Evolutionary conservation across 148 eudicot species (phyloP), one percentile per base, ranked within the genome.

Genomic region (Dysphania ambrosioides): DNA sequence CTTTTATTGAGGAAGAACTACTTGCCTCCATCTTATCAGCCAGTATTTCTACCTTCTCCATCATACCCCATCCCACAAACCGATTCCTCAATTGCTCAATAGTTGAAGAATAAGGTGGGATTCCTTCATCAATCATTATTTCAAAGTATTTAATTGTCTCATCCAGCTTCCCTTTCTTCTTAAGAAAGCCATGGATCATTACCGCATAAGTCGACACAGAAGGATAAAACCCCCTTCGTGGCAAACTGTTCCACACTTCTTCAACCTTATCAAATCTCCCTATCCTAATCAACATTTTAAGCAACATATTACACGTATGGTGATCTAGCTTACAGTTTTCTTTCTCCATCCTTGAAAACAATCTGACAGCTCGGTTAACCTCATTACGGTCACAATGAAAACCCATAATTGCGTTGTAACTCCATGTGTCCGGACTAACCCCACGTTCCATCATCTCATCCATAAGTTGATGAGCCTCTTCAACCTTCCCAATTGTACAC

Each of bases 41-140:
- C 74, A 89, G 78, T 56, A 83, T 79, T 18, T 82, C 86, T 38
- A 72, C 77, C 56, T 70, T 75, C 44, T 82, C 88, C 44, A 87
- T 55, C 61, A 84, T 70, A 2, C 89, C 97, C 41, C 79, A 76
- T 42, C 92, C 90, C 29, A 88, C 49, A 2, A 92, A 83, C 66
- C 86, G 84, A 38, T 90, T 90, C 80, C 91, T 90, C 84, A 90
- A 81, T 72, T 81, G 5, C 47, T 85, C 93, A 59, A 87, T 82
- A 8, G 97, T 92, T 8, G 86, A 74, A 67, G 78, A 21, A 62
- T 86, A 90, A 18, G 96, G 97, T 10, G 97, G 95, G 68, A 92
- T 77, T 69, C 97, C 95, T 79, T 92, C 95, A 79, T 92, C 97
- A 72, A 92, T 80, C 97, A 92, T 92, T 72, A 71, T 85, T 77